Base-by-base conservation (phyloP, 2,329 filamentous ascomycete species). In the Colletotrichum noveboracense region DNA sequence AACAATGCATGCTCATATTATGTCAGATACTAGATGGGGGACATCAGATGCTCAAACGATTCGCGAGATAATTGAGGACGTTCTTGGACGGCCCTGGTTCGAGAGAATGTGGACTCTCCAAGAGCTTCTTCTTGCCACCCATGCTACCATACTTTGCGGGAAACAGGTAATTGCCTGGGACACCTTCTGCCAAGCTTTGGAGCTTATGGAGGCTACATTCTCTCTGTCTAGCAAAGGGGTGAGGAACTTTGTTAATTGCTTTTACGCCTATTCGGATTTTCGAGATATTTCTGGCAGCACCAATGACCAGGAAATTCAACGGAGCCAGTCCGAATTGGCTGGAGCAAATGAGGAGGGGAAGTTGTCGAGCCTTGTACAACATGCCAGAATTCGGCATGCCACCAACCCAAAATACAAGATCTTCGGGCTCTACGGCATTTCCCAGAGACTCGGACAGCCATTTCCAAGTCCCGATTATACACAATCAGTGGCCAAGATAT, bases 81-180 rank as follows among this genome's bases (percentile, higher is more conserved):
- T 58, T 28, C 26, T 58, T 24, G 26, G 55, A 18, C 55, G 55
- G 55, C 24, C 55, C 13, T 58, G 55, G 55, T 58, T 58, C 26
- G 55, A 58, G 14, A 58, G 55, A 58, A 58, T 58, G 24, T 58
- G 55, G 55, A 58, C 55, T 58, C 55, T 58, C 5, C 55, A 58
- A 58, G 55, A 58, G 55, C 55, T 58, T 28, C 55, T 58, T 26
- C 55, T 58, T 58, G 55, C 55, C 9, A 58, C 55, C 13, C 55
- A 58, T 13, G 55, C 55, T 9, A 28, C 24, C 24, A 58, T 58
- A 0, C 55, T 58, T 26, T 58, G 55, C 55, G 55, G 24, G 8
- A 13, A 21, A 18, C 55, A 58, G 9, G 24, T 28, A 10, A 28
- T 58, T 58, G 14, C 55, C 26, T 58, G 55, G 55, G 14, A 58